These are phyloP conservation scores for Hypoxylon sp. DNA, from an alignment of 2,329 filamentous ascomycete genomes.

Conservation along the genomic window DNA sequence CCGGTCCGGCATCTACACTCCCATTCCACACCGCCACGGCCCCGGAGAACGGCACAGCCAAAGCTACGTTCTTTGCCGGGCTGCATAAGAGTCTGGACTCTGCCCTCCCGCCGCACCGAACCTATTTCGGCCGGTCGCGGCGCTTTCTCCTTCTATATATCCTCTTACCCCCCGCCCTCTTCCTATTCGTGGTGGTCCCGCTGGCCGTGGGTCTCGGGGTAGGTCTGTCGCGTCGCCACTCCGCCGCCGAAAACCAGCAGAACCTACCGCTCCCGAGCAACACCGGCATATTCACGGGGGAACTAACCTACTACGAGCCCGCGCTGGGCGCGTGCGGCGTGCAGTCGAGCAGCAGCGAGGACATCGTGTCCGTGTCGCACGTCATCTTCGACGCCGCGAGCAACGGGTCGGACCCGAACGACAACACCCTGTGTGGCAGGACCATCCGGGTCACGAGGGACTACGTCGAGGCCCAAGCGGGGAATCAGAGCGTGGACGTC, in stretches of 20 bases:
- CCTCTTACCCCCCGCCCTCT: conserved; percentile 38
- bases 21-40: conserved; percentile 20
- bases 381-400: conserved; percentile 72
- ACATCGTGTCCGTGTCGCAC: conserved; percentile 75
- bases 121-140: conserved; percentile 44
- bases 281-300: conserved; percentile 63
- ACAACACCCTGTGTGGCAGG: conserved; percentile 74
- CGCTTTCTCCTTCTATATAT: conserved; percentile 43
- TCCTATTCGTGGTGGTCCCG: conserved; percentile 43
- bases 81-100: conserved; percentile 39
- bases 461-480: conserved; percentile 54
- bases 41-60: conserved; percentile 1
- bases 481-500: conserved; percentile 61
- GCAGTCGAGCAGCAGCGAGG: conserved; percentile 63
- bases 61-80: conserved; percentile 22
- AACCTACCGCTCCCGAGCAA: conserved; percentile 43
- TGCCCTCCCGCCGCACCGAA: conserved; percentile 43
- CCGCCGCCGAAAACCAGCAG: conserved; percentile 21
- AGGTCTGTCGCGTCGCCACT: conserved; percentile 38
- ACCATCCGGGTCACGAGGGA: conserved; percentile 71
- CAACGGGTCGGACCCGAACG: conserved; percentile 67
- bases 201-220: conserved; percentile 47
- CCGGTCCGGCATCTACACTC: conserved; percentile 28
- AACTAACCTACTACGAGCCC: conserved; percentile 77
- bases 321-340: conserved; percentile 77